Percentiles rank a stretch among this genome's conserved stretches.
Evolutionary conservation across 2,329 filamentous ascomycete species (phyloP).

Genomic region (Plenodomus biglobosus): DNA sequence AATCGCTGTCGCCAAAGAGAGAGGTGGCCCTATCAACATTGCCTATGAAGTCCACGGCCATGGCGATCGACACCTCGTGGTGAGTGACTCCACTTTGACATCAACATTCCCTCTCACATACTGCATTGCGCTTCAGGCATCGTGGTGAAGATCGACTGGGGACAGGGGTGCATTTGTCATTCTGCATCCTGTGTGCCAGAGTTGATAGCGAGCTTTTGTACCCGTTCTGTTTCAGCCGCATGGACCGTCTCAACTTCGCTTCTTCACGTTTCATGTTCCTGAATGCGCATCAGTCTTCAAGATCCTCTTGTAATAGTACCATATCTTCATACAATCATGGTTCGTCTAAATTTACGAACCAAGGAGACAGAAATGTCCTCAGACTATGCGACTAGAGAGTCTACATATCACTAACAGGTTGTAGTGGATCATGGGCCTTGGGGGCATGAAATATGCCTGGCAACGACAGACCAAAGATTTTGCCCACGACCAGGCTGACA

Average conservation of each 20-base stretch:
- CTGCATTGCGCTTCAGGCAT: slow-evolving; percentile 17
- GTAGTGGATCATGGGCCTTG: slow-evolving; percentile 81
- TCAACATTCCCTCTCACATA: slow-evolving; percentile 12
- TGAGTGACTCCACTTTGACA: slow-evolving; percentile 52
- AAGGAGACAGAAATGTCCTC: not conserved
- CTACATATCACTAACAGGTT: slow-evolving; percentile 14
- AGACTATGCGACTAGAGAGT: not conserved
- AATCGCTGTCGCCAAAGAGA: slow-evolving; percentile 64
- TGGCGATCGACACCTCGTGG: slow-evolving; percentile 71
- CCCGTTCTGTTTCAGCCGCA: slow-evolving; percentile 44
- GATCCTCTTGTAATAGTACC: not conserved
- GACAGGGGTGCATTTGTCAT: slow-evolving; percentile 26
- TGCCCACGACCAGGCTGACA: slow-evolving; percentile 66
- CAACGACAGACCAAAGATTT: slow-evolving; percentile 83
- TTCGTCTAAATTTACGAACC: not conserved
- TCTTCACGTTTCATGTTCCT: slow-evolving; percentile 32
- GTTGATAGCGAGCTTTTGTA: slow-evolving; percentile 10
- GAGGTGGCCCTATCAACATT: slow-evolving; percentile 75
- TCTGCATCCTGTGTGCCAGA: slow-evolving; percentile 12
- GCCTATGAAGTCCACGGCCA: slow-evolving; percentile 78
- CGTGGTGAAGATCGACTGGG: not conserved
- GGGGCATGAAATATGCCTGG: slow-evolving; percentile 68
- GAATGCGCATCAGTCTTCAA: slow-evolving; percentile 8
- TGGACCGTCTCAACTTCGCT: slow-evolving; percentile 36
- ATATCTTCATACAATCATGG: slow-evolving; percentile 1